These are phyloP conservation scores for Citrus glauca DNA, from an alignment of 345 rosid species.

Conservation along the genomic window DNA sequence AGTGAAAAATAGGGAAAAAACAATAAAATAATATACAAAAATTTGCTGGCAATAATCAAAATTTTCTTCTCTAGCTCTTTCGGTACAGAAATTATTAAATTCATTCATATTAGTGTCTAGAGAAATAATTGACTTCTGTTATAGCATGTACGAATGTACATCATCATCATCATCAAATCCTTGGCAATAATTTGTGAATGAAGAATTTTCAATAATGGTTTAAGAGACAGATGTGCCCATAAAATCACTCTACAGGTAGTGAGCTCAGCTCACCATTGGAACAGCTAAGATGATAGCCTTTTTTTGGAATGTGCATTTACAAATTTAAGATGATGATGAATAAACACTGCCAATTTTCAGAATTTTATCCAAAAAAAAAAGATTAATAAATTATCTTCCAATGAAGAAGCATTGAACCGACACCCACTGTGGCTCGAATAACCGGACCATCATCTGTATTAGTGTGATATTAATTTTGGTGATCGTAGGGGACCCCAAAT, in stretches of 20 bases:
- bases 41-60: too few relatives aligned
- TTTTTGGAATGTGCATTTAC: too few relatives aligned
- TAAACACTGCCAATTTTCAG: not conserved
- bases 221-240: not conserved
- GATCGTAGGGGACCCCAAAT: not conserved
- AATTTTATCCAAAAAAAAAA: too few relatives aligned
- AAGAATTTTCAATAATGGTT: not conserved
- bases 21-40: too few relatives aligned
- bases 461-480: not conserved
- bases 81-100: not conserved
- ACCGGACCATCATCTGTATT: not conserved
- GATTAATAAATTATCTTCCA: too few relatives aligned
- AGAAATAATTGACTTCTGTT: not conserved
- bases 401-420: not conserved
- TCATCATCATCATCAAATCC: not conserved
- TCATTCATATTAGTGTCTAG: not conserved
- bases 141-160: not conserved
- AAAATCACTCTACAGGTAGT: not conserved
- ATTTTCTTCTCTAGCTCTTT: not conserved
- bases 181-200: not conserved
- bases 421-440: too few relatives aligned
- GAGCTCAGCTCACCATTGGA: not conserved
- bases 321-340: not conserved
- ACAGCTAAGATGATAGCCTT: not conserved
- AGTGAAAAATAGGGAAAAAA: not conserved